Evolutionary conservation across 2,329 filamentous ascomycete genomes (phyloP), one percentile per base, ranked within the genome.

Genomic region (Exophiala oligosperma): DNA sequence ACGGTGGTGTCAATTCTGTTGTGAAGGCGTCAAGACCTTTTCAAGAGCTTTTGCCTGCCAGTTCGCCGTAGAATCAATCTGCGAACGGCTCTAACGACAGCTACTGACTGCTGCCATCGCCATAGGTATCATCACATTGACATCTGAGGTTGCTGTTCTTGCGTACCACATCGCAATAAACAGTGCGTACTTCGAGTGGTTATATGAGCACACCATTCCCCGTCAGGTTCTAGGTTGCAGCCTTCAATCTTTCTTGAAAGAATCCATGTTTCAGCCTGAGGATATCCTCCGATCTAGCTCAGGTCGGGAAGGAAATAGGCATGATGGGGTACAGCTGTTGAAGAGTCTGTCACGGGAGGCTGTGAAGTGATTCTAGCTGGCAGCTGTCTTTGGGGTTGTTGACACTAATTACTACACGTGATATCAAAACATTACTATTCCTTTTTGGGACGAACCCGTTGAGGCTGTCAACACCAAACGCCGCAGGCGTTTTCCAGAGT

Each of bases 71-170:
- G 46, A 24, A 29, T 14, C 38, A 52, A 52, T 52, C 49, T 52
- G 29, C 32, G 37, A 43, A 44, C n/a, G 11, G 3, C 23, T 21
- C 49, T 11, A 12, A 8, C 12, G 49, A 43, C 49, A 52, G 49
- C 35, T 52, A 4, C 23, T 52, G 49, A 43, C 37, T 52, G 35
- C 49, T 52, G 49, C 37, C 49, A 52, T 23, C 21, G 37, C n/a
- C 28, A 44, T 52, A 21, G 23, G 41, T 3, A 41, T 43, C 6
- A 43, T 52, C 23, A 43, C 29, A 38, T 11, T 43, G 49, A 52
- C 26, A 24, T 5, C 23, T 11, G 23, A 43, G 35, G 17, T 28
- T 43, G 46, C 21, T 41, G 12, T 12, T 17, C 2, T 23, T 17
- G 29, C 23, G 37, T 38, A 23, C 17, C 12, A 28, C 29, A 17